Conservation (phyloP, 306 rosid species). For the Medicago truncatula region MtrunA17r5.0-ANR NC_053046.1:41433501-41434000, state of each 20-base stretch:
- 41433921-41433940: too few relatives aligned
- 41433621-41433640: conserved; percentile 52
- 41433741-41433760: conserved; percentile 1
- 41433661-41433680: conserved; percentile 25
- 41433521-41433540: conserved; percentile 68
- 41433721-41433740: not conserved
- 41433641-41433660: conserved; percentile 49
- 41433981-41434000: too few relatives aligned
- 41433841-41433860: not conserved
- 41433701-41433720: conserved; percentile 11
- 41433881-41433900: not conserved
- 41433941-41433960: too few relatives aligned
- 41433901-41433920: not conserved
- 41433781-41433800: not conserved
- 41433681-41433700: conserved; percentile 43
- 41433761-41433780: not conserved
- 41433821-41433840: not conserved
- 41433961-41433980: too few relatives aligned
- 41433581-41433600: conserved; percentile 83
- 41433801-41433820: conserved; percentile 18
- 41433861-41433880: not conserved
- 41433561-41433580: conserved; percentile 73
- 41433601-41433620: conserved; percentile 51
- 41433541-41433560: conserved; percentile 63
- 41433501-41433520: conserved; percentile 65